Base-by-base conservation (phyloP, 495 filamentous ascomycete species). In the Rusavskia elegans region DNA sequence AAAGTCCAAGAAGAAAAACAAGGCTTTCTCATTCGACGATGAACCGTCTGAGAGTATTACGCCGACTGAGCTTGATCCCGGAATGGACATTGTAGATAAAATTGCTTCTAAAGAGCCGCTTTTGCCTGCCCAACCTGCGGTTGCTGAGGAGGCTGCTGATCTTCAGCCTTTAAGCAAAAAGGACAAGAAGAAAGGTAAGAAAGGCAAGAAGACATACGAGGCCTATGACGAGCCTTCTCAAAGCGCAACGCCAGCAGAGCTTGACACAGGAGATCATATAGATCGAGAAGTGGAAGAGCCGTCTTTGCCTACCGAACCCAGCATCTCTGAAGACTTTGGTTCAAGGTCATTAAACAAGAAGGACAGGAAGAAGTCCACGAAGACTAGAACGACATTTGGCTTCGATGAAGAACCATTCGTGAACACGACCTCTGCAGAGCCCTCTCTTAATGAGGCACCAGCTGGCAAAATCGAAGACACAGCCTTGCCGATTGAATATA, bases 281-380 rank as follows among this genome's bases (percentile, higher is more conserved):
- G 32, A 35, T 19, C n/a, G 10, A 9, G 14, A 27, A 14, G 44
- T 16, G 23, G 23, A 46, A 27, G 44, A 29, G 44, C 19, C 44
- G 29, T 20, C n/a, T 21, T 42, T 42, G n/a, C 39, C 39, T 7
- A 6, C 6, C 20, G 39, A 42, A 42, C 39, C n/a, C 39, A 42
- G 20, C 20, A 16, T 46, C 23, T 16, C 44, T 29, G 17, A 54
- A 57, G 29, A 23, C 29, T 6, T 13, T 51, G 7, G 44, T 56
- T 3, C 59, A 55, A 14, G 50, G 51, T 53, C 57, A 8, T 42
- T 50, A 45, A 64, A 55, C 49, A 64, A 61, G 48, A 64, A 62
- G 52, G 61, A 64, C 45, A 63, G 62, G 46, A 58, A 66, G 51
- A 62, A 66, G 52, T 53, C 29, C 20, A 53, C 54, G 46, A 63